phyloP scores from a whole-genome alignment of 1,139 yeast species.

The Wickerhamomyces sp. region DNA sequence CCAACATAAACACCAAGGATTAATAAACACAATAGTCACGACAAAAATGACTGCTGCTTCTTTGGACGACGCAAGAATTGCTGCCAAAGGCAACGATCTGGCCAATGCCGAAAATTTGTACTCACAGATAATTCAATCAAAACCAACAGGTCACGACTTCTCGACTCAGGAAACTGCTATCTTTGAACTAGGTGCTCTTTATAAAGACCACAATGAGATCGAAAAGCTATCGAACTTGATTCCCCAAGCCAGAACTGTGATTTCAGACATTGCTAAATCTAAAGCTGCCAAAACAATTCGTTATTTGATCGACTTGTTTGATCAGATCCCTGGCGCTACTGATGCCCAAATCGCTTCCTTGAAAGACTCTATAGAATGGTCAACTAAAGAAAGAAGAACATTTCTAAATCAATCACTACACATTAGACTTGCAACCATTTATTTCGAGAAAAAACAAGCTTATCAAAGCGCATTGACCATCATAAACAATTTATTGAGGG shows the following conservation, averaged over 20 bases:
- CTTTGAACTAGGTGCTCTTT: conserved; percentile 58
- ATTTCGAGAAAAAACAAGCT: conserved; percentile 55
- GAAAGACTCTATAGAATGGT: conserved; percentile 83
- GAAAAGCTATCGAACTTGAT: conserved; percentile 58
- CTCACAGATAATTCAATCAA: conserved; percentile 33
- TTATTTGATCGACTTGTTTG: conserved; percentile 73
- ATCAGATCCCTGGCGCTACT: conserved; percentile 59
- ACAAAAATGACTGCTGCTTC: conserved; percentile 24
- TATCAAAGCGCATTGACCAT: conserved; percentile 71
- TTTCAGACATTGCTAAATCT: conserved; percentile 80
- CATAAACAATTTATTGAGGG: conserved; percentile 68
- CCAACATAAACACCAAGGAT: no score
- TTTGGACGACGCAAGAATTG: conserved; percentile 56
- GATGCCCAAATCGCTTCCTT: conserved; percentile 75
- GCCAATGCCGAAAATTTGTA: conserved; percentile 56
- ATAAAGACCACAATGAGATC: conserved; percentile 40
- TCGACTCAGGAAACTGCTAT: conserved; percentile 60
- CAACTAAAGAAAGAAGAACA: conserved; percentile 74
- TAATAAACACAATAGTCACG: not conserved
- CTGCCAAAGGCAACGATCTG: conserved; percentile 44
- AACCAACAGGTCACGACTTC: conserved; percentile 28
- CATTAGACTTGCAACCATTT: conserved; percentile 74
- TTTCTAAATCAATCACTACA: conserved; percentile 87
- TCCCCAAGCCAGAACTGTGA: conserved; percentile 61
- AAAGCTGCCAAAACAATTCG: conserved; percentile 88